Conservation (phyloP, 2,329 filamentous ascomycete genomes). For the Aureobasidium sp. region DNA sequence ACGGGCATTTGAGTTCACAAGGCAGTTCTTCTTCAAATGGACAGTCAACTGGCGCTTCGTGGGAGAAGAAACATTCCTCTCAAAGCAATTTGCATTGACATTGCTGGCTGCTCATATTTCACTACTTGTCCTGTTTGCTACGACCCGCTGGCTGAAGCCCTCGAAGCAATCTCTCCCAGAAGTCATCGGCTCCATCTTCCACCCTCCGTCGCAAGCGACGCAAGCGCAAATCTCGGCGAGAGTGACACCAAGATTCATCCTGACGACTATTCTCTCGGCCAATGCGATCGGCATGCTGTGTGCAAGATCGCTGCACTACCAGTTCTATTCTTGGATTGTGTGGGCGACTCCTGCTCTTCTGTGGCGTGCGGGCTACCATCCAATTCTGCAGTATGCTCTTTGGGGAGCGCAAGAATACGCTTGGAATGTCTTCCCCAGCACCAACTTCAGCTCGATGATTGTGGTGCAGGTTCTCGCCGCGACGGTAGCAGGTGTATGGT, state of each 20-base stretch:
- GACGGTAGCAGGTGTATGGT: slow-evolving; percentile 59
- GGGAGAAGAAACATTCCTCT: slow-evolving; percentile 74
- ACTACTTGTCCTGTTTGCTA: slow-evolving; percentile 60
- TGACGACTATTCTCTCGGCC: slow-evolving; percentile 69
- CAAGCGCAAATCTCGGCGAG: slow-evolving; percentile 51
- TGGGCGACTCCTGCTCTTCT: slow-evolving; percentile 85
- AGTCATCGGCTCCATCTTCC: slow-evolving; percentile 46
- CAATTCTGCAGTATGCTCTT: slow-evolving; percentile 57
- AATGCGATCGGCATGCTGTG: slow-evolving; percentile 76
- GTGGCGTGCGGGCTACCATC: slow-evolving; percentile 68
- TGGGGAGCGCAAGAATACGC: slow-evolving; percentile 84
- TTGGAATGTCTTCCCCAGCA: slow-evolving; percentile 92
- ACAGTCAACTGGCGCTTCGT: slow-evolving; percentile 98
- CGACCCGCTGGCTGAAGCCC: slow-evolving; percentile 65
- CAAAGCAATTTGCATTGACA: slow-evolving; percentile 57
- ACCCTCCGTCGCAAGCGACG: slow-evolving; percentile 42
- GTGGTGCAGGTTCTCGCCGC: slow-evolving; percentile 66
- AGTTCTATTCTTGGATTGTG: slow-evolving; percentile 87
- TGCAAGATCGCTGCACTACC: slow-evolving; percentile 84
- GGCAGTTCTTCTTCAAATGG: slow-evolving; percentile 94
- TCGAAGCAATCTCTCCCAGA: slow-evolving; percentile 51
- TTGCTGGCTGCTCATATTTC: slow-evolving; percentile 60
- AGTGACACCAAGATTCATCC: slow-evolving; percentile 65
- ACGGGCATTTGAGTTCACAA: slow-evolving; percentile 82
- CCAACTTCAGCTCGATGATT: slow-evolving; percentile 52